Evolutionary conservation across 1,284 basidiomycete species (phyloP), one percentile per base, ranked within the genome.

Genomic region (Trichosporon sp.): DNA sequence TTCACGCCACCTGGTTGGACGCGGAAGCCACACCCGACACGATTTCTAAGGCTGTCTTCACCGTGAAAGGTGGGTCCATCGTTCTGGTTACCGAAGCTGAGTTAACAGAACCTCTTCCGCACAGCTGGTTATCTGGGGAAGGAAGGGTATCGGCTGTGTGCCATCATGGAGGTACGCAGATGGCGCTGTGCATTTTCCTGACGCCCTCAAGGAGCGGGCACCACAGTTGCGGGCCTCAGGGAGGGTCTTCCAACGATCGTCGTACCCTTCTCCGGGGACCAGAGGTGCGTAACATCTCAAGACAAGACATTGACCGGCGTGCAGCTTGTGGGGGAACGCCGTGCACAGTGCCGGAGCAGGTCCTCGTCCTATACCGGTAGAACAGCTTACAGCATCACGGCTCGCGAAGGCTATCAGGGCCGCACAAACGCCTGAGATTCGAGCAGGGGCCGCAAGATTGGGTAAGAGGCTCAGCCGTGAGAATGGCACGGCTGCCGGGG

Each of bases 181-280:
- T n/a, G n/a, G n/a, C n/a, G n/a, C n/a, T 72, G 21, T 12, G 18
- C 3, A 8, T 21, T 2, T 11, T 27, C 42, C 62, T 75, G 47
- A 72, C 27, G 21, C n/a, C 1, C 60, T n/a, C n/a, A n/a, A 76
- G 76, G 89, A 2, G 89, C 89, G 2, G 89, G 89, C 0, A 90
- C 89, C 0, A 87, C 88, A 2, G 88, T 89, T 0, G 87, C 88
- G 9, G 88, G 88, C 2, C 78, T 90, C n/a, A 82, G 86, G 1
- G 87, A 88, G 65, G 89, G 89, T 0, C 78, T 87, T 11, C 89
- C 89, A 0, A 90, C 89, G 0, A 86, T 90, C 8, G 85, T 90
- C 0, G 87, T 90, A 1, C 89, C 89, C 0, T 90, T 89, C 82
- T 90, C 90, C 77, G 89, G 89, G 0, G 90, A 91, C 75, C 89